Percentiles rank a stretch among this genome's conserved stretches.
Conservation (phyloP, 352 stramenopile genomes). For the Halophytophthora batemanensis region DNA sequence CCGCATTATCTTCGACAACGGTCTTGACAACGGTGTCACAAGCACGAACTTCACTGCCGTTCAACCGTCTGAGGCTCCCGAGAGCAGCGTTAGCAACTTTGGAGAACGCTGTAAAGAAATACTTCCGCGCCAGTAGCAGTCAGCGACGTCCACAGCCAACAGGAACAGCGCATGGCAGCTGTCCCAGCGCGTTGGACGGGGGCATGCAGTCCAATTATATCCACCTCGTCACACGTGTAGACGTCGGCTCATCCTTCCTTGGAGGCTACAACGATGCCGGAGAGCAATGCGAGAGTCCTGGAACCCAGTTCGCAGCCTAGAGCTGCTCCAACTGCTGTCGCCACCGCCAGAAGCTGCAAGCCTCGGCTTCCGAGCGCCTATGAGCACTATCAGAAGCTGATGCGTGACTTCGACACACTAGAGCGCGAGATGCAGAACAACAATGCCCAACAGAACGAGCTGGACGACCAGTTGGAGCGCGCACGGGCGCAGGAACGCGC, state of each 20-base stretch:
- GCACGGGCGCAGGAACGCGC: constrained; percentile 11
- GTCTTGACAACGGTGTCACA: background rate
- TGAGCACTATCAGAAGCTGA: constrained; percentile 52
- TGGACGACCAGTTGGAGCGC: constrained; percentile 23
- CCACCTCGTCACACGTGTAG: too few relatives aligned
- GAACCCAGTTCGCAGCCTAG: too few relatives aligned
- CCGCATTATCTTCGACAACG: background rate
- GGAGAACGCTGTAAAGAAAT: too few relatives aligned
- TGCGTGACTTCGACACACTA: constrained; percentile 40
- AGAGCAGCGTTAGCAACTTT: too few relatives aligned
- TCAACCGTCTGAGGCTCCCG: too few relatives aligned
- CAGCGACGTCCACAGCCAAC: too few relatives aligned
- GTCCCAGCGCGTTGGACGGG: too few relatives aligned
- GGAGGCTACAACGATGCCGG: background rate
- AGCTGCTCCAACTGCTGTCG: background rate
- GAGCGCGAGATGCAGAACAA: constrained; percentile 41
- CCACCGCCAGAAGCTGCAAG: constrained; percentile 1
- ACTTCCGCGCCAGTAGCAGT: too few relatives aligned
- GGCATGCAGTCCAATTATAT: too few relatives aligned
- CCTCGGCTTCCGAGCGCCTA: constrained; percentile 34
- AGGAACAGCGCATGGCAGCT: too few relatives aligned
- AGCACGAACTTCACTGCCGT: too few relatives aligned
- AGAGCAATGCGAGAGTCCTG: background rate
- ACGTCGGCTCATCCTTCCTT: too few relatives aligned
- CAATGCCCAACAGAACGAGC: constrained; percentile 18